These are phyloP conservation scores for Castanea crenata DNA, from an alignment of 306 rosid genomes.

Conservation along the genomic window DNA sequence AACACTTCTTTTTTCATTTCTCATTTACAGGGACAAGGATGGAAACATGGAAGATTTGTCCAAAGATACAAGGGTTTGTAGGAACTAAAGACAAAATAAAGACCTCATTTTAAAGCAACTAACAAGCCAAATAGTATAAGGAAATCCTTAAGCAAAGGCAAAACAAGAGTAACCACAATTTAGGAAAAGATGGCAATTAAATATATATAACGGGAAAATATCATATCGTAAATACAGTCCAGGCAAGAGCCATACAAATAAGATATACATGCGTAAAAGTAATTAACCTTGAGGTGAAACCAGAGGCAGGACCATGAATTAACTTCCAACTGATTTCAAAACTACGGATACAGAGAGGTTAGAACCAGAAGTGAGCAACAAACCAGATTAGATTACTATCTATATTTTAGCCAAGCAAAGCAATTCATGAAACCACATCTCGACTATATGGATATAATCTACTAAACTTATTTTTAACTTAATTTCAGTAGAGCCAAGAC, in stretches of 20 bases:
- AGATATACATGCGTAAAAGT: background rate
- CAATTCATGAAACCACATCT: background rate
- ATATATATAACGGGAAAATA: too few relatives aligned
- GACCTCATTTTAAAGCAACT: too few relatives aligned
- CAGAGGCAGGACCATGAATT: background rate
- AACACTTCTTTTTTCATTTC: too few relatives aligned
- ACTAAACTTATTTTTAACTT: conserved; percentile 23
- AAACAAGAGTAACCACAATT: too few relatives aligned
- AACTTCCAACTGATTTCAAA: background rate
- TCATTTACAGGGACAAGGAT: too few relatives aligned
- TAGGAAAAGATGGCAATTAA: background rate
- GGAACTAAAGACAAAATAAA: too few relatives aligned
- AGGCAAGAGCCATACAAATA: too few relatives aligned
- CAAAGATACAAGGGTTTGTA: too few relatives aligned
- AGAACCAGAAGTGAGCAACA: background rate
- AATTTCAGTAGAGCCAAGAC: conserved; percentile 28
- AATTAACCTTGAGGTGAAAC: background rate
- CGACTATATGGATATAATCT: conserved; percentile 11
- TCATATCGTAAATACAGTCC: too few relatives aligned
- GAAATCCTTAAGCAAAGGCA: too few relatives aligned
- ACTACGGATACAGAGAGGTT: background rate
- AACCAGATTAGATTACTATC: background rate
- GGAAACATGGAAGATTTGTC: too few relatives aligned
- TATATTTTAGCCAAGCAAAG: background rate
- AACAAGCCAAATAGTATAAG: too few relatives aligned